phyloP scores from a whole-genome alignment of 1,284 basidiomycete species.

The Tylopilus sp. region DNA sequence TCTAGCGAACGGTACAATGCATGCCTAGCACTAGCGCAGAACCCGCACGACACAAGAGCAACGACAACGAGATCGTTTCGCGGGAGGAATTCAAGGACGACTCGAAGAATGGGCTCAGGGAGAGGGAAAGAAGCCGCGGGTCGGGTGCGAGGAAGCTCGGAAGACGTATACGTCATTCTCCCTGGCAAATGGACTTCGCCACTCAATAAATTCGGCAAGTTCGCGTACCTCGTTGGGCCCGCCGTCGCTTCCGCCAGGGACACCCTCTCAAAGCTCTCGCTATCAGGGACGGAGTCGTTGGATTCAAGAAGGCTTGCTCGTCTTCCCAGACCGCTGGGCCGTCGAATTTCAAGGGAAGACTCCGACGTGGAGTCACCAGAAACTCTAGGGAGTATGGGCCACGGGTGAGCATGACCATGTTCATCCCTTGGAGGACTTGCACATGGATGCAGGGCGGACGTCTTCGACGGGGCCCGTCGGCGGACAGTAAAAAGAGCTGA shows the following conservation, averaged over 20 bases:
- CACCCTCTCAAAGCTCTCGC: slow-evolving; percentile 10
- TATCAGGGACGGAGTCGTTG: slow-evolving; percentile 8
- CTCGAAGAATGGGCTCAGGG: slow-evolving; percentile 19
- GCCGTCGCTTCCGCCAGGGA: background rate
- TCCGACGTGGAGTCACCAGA: slow-evolving; percentile 22
- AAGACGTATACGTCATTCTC: background rate
- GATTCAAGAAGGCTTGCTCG: slow-evolving; percentile 30
- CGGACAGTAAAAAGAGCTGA: slow-evolving; percentile 27
- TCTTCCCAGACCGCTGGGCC: slow-evolving; percentile 32
- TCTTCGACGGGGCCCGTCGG: slow-evolving; percentile 22
- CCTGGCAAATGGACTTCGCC: slow-evolving; percentile 4
- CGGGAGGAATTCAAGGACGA: slow-evolving; percentile 23
- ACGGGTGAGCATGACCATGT: slow-evolving; percentile 13
- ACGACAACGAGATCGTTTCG: slow-evolving; percentile 16
- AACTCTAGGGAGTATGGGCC: slow-evolving; percentile 17
- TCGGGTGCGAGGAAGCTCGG: background rate
- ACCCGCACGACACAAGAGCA: slow-evolving; percentile 22
- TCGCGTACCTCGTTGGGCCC: slow-evolving; percentile 6
- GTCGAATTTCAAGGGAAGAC: slow-evolving; percentile 34
- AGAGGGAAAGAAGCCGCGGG: slow-evolving; percentile 9
- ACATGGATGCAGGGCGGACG: slow-evolving; percentile 4
- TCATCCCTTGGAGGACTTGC: slow-evolving; percentile 16
- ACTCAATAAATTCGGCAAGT: slow-evolving; percentile 22
- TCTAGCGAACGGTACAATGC: slow-evolving; percentile 25
- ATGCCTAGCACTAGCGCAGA: slow-evolving; percentile 22